Conservation (phyloP, 306 rosid species). For the barrel medic (Medicago truncatula) region MtrunA17r5.0-ANR NC_053045.1:40380501-40381000, state of each 20-base stretch:
- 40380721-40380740: not conserved
- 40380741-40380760: not conserved
- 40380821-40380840: conserved; percentile 17
- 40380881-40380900: conserved; percentile 11
- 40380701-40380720: not conserved
- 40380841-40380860: not conserved
- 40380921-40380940: conserved; percentile 96
- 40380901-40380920: conserved; percentile 29
- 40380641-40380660: not conserved
- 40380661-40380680: no score
- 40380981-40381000: conserved; percentile 91
- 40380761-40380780: not conserved
- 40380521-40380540: no score
- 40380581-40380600: no score
- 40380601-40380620: not conserved
- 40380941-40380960: conserved; percentile 91
- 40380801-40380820: conserved; percentile 8
- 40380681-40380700: no score
- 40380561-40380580: no score
- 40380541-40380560: no score
- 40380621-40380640: not conserved
- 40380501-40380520: no score
- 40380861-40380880: conserved; percentile 23
- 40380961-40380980: conserved; percentile 90
- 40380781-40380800: conserved; percentile 4